These are phyloP conservation scores for Anthoceros angustus DNA, from an alignment of 225 moss, liverwort and hornwort species.

Conservation along the genomic window DNA sequence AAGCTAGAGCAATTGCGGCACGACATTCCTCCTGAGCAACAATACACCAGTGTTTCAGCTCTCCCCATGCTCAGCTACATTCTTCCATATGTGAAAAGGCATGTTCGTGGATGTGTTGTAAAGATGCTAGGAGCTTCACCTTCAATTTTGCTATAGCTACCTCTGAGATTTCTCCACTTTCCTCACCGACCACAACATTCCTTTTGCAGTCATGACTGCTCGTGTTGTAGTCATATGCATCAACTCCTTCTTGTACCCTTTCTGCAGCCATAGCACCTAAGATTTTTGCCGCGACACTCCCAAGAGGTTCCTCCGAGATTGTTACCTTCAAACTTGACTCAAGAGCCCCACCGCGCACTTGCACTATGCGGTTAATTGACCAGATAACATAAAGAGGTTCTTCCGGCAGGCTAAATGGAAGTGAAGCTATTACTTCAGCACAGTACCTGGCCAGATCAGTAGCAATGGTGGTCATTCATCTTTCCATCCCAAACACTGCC, in stretches of 20 bases:
- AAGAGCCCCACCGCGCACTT: conserved; percentile 81
- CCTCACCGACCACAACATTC: conserved; percentile 28
- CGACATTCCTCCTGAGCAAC: conserved; percentile 46
- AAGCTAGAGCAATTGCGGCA: conserved; percentile 66
- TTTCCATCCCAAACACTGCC: not conserved
- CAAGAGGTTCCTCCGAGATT: conserved; percentile 44
- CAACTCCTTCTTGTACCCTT: conserved; percentile 37
- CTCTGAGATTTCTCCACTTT: conserved; percentile 41
- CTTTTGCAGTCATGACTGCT: conserved; percentile 8
- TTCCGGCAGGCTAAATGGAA: conserved; percentile 77
- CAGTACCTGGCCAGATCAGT: conserved; percentile 35
- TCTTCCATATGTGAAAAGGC: not conserved
- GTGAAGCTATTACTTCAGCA: conserved; percentile 65
- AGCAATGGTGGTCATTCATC: not conserved
- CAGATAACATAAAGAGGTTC: conserved; percentile 86
- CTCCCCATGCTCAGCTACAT: not conserved
- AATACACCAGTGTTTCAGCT: not conserved
- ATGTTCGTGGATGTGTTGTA: not conserved
- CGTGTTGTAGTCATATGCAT: conserved; percentile 31
- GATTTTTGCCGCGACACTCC: conserved; percentile 44
- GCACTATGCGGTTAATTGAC: conserved; percentile 72
- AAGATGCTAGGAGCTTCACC: conserved; percentile 14
- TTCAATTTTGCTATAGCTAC: conserved; percentile 49
- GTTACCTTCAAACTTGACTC: conserved; percentile 75
- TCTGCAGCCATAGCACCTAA: conserved; percentile 49